Conservation (phyloP, 75 land plant genomes). For the Adiantum capillusveneris region DNA sequence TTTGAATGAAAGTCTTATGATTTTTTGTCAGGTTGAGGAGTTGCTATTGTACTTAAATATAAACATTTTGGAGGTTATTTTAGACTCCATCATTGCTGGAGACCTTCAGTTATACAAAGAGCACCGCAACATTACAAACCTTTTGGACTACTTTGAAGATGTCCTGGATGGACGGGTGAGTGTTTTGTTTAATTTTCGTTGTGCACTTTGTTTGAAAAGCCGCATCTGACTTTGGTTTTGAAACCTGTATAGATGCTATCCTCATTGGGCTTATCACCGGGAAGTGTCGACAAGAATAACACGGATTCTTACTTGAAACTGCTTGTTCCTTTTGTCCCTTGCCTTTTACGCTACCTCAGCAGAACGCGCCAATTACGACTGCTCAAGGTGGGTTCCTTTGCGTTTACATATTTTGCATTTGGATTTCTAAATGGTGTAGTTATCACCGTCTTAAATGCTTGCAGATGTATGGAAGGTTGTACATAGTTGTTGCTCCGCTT, state of each 20-base stretch:
- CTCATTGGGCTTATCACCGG: slow-evolving; percentile 20
- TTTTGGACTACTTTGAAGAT: slow-evolving; percentile 43
- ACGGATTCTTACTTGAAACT: slow-evolving; percentile 12
- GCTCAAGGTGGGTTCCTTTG: slow-evolving; percentile 10
- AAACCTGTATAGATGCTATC: slow-evolving; percentile 29
- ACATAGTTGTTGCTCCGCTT: too few relatives aligned
- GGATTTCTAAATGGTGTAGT: too few relatives aligned
- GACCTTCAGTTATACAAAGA: slow-evolving; percentile 5
- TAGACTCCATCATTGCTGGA: slow-evolving; percentile 29
- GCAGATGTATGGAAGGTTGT: too few relatives aligned
- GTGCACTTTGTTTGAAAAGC: not conserved
- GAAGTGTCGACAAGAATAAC: slow-evolving; percentile 9
- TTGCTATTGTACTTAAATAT: slow-evolving; percentile 41
- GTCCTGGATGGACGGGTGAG: slow-evolving; percentile 42
- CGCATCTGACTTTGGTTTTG: too few relatives aligned
- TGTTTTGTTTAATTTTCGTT: not conserved
- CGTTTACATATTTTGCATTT: too few relatives aligned
- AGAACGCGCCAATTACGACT: slow-evolving; percentile 10
- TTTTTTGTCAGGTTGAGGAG: slow-evolving; percentile 58
- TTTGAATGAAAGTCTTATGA: too few relatives aligned
- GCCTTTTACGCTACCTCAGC: slow-evolving; percentile 8
- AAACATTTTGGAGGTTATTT: slow-evolving; percentile 41
- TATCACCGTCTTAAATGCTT: too few relatives aligned
- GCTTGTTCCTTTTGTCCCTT: slow-evolving; percentile 12
- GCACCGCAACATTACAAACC: slow-evolving; percentile 19